Conservation (phyloP, 768 basidiomycete genomes). For the Lyophyllum semitale region DNA sequence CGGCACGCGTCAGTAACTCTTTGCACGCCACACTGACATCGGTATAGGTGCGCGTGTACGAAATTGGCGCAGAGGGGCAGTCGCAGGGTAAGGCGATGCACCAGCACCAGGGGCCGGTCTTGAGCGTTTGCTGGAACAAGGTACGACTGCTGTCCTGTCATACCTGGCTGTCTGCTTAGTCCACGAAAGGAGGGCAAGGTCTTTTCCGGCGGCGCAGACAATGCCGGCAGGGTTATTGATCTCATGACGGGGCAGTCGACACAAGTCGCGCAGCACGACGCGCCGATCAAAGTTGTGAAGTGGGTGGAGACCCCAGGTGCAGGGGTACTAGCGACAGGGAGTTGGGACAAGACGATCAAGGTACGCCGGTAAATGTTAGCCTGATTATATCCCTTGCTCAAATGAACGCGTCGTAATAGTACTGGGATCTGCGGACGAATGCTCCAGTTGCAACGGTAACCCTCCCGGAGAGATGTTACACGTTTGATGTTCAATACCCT, state of each 20-base stretch:
- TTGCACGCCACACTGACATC: background rate
- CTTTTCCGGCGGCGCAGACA: slow-evolving; percentile 93
- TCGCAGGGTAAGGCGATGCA: slow-evolving; percentile 91
- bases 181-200: slow-evolving; percentile 80
- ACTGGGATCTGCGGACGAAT: slow-evolving; percentile 88
- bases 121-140: slow-evolving; percentile 90
- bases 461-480: slow-evolving; percentile 90
- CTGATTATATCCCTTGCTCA: background rate
- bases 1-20: slow-evolving; percentile 17
- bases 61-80: slow-evolving; percentile 78
- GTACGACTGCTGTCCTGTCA: slow-evolving; percentile 40
- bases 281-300: slow-evolving; percentile 78
- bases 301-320: slow-evolving; percentile 78
- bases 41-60: slow-evolving; percentile 87
- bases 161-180: slow-evolving; percentile 6
- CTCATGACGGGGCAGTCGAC: slow-evolving; percentile 78
- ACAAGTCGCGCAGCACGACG: slow-evolving; percentile 91
- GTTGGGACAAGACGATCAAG: slow-evolving; percentile 98
- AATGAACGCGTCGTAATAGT: no score
- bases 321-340: slow-evolving; percentile 86
- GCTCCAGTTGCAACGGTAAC: slow-evolving; percentile 76
- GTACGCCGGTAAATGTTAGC: slow-evolving; percentile 45
- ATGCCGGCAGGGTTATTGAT: slow-evolving; percentile 93
- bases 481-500: slow-evolving; percentile 79
- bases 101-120: slow-evolving; percentile 84